Conservation (phyloP, 129 eudicot genomes). For the Artemisia annua region DNA sequence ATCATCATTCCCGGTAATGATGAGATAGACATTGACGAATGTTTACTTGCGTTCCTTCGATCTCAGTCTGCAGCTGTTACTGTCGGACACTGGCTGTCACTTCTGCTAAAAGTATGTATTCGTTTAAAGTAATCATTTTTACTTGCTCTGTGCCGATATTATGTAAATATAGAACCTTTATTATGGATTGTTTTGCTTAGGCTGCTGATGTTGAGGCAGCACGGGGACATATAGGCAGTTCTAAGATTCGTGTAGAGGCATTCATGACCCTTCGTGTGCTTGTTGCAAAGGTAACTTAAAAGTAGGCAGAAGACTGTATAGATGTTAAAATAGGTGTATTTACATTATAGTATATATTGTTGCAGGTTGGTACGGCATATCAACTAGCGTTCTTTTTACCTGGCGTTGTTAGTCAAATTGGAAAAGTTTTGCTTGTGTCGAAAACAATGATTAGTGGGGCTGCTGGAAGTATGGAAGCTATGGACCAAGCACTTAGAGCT, state of each 20-base stretch:
- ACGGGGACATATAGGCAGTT: conserved; percentile 89
- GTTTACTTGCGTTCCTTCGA: conserved; percentile 76
- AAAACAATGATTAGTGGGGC: conserved; percentile 76
- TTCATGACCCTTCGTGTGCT: conserved; percentile 72
- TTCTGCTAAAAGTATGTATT: conserved; percentile 70
- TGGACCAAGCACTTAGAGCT: conserved; percentile 85
- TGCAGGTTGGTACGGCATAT: conserved; percentile 89
- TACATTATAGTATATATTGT: neutral
- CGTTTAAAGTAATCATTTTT: neutral
- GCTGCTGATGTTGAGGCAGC: neutral
- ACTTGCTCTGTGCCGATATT: too few species aligned
- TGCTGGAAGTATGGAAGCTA: conserved; percentile 46
- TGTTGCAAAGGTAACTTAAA: conserved; percentile 70
- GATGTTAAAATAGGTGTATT: neutral
- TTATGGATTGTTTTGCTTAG: neutral
- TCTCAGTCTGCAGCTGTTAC: conserved; percentile 78
- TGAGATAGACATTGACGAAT: conserved; percentile 40
- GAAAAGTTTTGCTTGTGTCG: conserved; percentile 76
- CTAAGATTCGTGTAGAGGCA: conserved; percentile 48
- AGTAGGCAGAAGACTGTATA: conserved; percentile 8
- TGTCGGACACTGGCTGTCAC: conserved; percentile 94
- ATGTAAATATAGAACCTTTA: neutral
- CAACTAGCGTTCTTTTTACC: conserved; percentile 91
- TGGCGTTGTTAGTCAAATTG: conserved; percentile 84
- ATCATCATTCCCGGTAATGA: conserved; percentile 21